phyloP scores from a whole-genome alignment of 768 basidiomycete species.

The Russula olivacea region DNA sequence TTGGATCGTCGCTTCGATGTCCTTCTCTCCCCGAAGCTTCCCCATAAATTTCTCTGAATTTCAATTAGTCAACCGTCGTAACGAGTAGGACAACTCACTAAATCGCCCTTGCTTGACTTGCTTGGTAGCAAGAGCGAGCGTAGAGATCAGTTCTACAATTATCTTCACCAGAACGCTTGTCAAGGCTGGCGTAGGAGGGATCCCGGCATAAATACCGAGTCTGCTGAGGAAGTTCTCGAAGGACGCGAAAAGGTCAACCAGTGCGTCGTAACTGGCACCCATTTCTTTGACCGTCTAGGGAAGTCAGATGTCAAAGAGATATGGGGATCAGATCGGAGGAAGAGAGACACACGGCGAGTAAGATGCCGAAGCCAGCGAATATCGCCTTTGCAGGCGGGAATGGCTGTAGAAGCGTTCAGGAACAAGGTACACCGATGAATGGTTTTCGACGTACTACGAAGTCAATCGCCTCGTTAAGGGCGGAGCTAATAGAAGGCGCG shows the following conservation, averaged over 20 bases:
- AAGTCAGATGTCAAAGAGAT: neutral
- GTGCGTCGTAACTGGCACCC: neutral
- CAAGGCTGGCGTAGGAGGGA: neutral
- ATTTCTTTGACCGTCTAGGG: neutral
- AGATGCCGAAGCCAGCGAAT: neutral
- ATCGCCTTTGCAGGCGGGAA: neutral
- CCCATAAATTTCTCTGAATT: too few relatives aligned
- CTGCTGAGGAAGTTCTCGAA: conserved; percentile 2
- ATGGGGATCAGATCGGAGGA: neutral
- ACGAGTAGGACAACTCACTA: neutral
- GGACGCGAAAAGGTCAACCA: conserved; percentile 1
- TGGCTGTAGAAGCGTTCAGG: neutral
- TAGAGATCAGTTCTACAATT: neutral
- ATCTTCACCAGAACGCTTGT: neutral
- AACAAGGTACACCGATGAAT: neutral
- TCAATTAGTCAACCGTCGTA: too few relatives aligned
- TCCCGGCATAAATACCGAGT: neutral
- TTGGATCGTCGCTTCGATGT: too few relatives aligned
- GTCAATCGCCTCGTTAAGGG: neutral
- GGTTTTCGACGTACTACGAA: neutral
- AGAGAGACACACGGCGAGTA: neutral
- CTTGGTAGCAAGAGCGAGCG: neutral
- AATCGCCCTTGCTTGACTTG: neutral
- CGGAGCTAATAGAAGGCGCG: neutral
- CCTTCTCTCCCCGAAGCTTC: too few relatives aligned